These are phyloP conservation scores for Malassezia globosa DNA, from an alignment of 1,284 basidiomycete genomes.

Conservation along the genomic window DNA sequence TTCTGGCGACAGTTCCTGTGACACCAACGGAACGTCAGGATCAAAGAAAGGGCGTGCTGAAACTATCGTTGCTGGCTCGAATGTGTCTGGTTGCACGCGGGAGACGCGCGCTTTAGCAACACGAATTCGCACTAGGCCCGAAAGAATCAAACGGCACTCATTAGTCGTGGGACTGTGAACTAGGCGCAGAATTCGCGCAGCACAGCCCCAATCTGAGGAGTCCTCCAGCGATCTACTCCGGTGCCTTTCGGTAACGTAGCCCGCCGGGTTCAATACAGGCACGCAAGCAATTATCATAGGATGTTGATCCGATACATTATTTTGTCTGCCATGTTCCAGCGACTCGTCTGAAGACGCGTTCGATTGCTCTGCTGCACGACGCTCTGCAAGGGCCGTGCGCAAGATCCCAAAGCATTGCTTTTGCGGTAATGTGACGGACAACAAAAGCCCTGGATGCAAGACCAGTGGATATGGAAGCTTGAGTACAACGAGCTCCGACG, in stretches of 20 bases:
- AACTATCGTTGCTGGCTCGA: neutral
- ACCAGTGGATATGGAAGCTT: constrained; percentile 41
- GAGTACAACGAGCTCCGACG: constrained; percentile 34
- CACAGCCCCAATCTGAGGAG: constrained; percentile 34
- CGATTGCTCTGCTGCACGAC: neutral
- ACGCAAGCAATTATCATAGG: constrained; percentile 10
- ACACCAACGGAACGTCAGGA: neutral
- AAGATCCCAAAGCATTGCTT: constrained; percentile 40
- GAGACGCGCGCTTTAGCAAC: constrained; percentile 23
- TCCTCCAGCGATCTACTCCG: neutral
- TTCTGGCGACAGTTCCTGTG: neutral
- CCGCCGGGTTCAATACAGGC: constrained; percentile 11
- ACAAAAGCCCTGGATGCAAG: constrained; percentile 41
- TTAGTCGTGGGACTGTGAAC: constrained; percentile 37
- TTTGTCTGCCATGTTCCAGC: neutral
- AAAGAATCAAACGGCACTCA: constrained; percentile 39
- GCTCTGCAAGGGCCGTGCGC: constrained; percentile 36
- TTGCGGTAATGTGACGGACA: constrained; percentile 39
- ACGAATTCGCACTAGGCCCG: constrained; percentile 35
- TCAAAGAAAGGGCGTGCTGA: constrained; percentile 12
- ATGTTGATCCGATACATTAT: constrained; percentile 5
- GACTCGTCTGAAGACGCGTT: constrained; percentile 8
- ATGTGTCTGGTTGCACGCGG: neutral
- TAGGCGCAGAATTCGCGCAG: constrained; percentile 38
- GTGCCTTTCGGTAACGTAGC: constrained; percentile 15